Evolutionary conservation across 495 filamentous ascomycete genomes (phyloP).

Genomic region (Clohesyomyces aquaticus): DNA sequence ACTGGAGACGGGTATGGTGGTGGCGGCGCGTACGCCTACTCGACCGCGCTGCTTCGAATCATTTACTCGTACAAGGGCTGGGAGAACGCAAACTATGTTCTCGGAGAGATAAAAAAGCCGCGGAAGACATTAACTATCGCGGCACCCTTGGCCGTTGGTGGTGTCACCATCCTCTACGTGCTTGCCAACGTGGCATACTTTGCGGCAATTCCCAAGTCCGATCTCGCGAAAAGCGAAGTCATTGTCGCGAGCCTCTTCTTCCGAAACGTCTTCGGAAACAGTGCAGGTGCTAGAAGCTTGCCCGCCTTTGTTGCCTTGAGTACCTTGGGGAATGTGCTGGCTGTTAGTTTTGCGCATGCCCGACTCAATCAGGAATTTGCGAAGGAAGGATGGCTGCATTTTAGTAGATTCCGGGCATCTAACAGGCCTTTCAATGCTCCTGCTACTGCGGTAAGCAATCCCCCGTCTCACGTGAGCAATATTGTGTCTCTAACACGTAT

Average conservation of each 20-base stretch:
- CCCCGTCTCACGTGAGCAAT: constrained; percentile 1
- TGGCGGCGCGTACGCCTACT: constrained; percentile 37
- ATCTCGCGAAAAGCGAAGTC: constrained; percentile 34
- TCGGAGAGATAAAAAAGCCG: constrained; percentile 35
- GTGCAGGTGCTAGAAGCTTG: constrained; percentile 30
- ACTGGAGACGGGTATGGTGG: constrained; percentile 35
- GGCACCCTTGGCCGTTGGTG: constrained; percentile 32
- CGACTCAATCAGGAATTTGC: constrained; percentile 38
- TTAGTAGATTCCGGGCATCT: constrained; percentile 33
- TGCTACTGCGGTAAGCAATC: constrained; percentile 31
- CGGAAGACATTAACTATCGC: constrained; percentile 33
- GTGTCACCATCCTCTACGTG: constrained; percentile 37
- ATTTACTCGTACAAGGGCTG: constrained; percentile 38
- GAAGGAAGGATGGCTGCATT: constrained; percentile 33
- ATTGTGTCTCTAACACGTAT: constrained; percentile 11
- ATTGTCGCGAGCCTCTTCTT: constrained; percentile 38
- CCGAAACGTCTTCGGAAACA: constrained; percentile 36
- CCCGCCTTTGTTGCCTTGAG: constrained; percentile 37
- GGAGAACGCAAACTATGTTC: constrained; percentile 39
- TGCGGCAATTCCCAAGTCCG: constrained; percentile 30
- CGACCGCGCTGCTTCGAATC: constrained; percentile 36
- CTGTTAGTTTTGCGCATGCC: constrained; percentile 35
- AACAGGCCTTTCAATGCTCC: constrained; percentile 38
- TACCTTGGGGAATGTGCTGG: constrained; percentile 36
- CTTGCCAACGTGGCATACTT: constrained; percentile 39